Evolutionary conservation across 1,139 yeast species (phyloP), one percentile per base, ranked within the genome.

Genomic region (Ogataea hybrid): DNA sequence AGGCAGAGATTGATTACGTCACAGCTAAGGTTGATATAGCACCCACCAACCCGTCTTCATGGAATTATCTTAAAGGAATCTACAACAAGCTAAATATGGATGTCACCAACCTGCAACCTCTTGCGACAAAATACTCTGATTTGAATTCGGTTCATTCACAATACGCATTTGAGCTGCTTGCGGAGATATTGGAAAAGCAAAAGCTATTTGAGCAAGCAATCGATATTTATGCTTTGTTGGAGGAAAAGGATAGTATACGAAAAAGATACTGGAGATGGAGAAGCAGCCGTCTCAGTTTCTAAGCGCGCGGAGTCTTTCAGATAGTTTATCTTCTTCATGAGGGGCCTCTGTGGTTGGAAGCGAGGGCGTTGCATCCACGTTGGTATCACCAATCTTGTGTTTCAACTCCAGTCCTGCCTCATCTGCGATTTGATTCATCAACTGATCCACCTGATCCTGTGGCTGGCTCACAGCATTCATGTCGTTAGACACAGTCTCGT

Each of bases 401-500:
- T 84, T 84, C 71, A 92, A 73, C 61, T 94, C 98, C 37, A 94
- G 71, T 2, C 98, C 98, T 1, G 97, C 97, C 62, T 92, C 98
- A 61, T 94, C 99, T 0, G 98, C 98, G 25, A 94, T 92, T 64
- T 87, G 90, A 58, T 75, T 89, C 86, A 94, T 78, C 58, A 94
- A 71, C 47, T 84, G 77, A 62, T 92, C 97, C 23, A 94, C 98
- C 54, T 90, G 95, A 46, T 92, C 98, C 60, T 89, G 96, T 9
- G 97, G 98, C 5, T 95, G 87, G 21, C 84, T 76, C 48, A 86
- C 75, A 0, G 97, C 97, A 57, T 86, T 88, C 35, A 95, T 89
- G 47, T 82, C 86, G 48, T 84, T 83, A 6, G 97, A 89, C 42
- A 95, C 92, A 36, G 81, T 77, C 61, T 94, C 97, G 63, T 92